Conservation (phyloP, 169 alveolate species). For the Plasmodium berghei region DNA sequence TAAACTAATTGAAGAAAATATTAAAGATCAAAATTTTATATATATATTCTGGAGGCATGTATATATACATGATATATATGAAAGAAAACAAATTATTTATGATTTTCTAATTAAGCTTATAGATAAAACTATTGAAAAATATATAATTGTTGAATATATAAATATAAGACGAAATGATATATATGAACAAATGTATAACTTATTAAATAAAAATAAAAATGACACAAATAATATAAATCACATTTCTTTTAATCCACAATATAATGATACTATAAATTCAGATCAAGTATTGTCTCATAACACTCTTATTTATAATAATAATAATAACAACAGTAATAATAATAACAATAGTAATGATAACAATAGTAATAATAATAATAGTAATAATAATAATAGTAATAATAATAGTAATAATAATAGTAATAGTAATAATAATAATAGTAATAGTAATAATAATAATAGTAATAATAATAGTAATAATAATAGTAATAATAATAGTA, state of each 20-base stretch:
- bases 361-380: background rate
- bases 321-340: background rate
- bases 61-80: constrained; percentile 27
- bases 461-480: background rate
- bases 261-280: background rate
- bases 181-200: constrained; percentile 15
- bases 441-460: background rate
- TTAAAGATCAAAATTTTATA: constrained; percentile 45
- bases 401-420: background rate
- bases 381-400: background rate
- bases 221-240: background rate
- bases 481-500: too few relatives aligned
- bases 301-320: background rate
- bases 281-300: background rate
- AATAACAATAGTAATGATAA: background rate
- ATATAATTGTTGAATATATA: constrained; percentile 42
- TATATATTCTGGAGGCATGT: constrained; percentile 24
- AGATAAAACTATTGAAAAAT: constrained; percentile 42
- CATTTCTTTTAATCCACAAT: background rate
- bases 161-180: constrained; percentile 42
- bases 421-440: background rate
- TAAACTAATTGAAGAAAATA: constrained; percentile 34
- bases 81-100: constrained; percentile 51
- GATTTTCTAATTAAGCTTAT: constrained; percentile 33
- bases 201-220: constrained; percentile 10